Percentiles rank a stretch among this genome's conserved stretches.
These are phyloP conservation scores for Colletotrichum brevisporum DNA, from an alignment of 2,329 filamentous ascomycete species.

Conservation along the genomic window DNA sequence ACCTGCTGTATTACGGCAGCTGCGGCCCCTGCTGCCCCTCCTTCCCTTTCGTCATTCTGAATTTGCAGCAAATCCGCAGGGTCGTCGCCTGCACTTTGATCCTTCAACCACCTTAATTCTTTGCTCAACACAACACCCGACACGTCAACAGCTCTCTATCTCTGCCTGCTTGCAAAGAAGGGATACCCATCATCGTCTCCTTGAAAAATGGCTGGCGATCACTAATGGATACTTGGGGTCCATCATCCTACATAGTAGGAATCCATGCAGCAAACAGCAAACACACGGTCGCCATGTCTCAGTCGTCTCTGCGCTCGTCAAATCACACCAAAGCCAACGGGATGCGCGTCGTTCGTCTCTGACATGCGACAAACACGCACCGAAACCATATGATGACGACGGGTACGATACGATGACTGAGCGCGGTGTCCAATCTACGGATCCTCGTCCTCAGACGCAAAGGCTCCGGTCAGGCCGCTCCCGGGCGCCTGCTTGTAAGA, in stretches of 20 bases:
- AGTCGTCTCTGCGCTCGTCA: constrained; percentile 1
- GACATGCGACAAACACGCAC: constrained; percentile 22
- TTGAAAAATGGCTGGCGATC: constrained; percentile 5
- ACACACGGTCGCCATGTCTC: constrained; percentile 13
- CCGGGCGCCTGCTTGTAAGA: constrained; percentile 10
- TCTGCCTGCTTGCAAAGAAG: constrained; percentile 2
- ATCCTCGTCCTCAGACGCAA: constrained; percentile 28
- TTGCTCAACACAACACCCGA: not conserved
- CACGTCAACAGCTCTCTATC: not conserved
- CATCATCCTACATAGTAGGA: not conserved
- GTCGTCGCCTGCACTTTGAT: not conserved
- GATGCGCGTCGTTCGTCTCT: constrained; percentile 4
- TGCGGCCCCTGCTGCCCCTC: not conserved
- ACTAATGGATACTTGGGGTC: not conserved
- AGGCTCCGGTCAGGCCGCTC: constrained; percentile 23
- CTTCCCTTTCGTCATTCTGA: not conserved
- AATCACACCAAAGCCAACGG: not conserved
- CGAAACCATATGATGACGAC: constrained; percentile 10
- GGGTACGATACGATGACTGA: constrained; percentile 4
- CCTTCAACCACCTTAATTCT: not conserved
- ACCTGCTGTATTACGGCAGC: not conserved
- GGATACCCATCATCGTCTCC: not conserved
- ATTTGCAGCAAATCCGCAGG: not conserved
- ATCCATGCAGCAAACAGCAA: constrained; percentile 1
- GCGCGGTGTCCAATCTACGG: not conserved